A percentile compares a stretch with the other conserved stretches of the same genome.
Evolutionary conservation across 768 basidiomycete species (phyloP).

Genomic region (Lactarius hatsudake): DNA sequence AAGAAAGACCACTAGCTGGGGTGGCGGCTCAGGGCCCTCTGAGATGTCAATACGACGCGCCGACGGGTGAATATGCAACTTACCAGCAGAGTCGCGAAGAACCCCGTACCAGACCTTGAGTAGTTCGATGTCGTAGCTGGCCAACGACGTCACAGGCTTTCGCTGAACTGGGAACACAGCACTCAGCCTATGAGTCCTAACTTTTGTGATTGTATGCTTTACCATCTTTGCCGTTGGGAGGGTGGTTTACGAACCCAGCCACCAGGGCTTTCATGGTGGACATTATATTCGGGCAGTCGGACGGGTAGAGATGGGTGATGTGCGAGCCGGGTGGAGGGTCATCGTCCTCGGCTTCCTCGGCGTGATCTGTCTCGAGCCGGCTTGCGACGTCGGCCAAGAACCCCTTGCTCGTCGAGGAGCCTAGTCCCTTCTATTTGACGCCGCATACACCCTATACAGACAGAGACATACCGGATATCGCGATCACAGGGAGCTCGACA

Average conservation of each 20-base stretch:
- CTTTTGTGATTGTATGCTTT: neutral
- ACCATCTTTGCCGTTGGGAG: constrained; percentile 26
- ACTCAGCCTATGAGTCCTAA: neutral
- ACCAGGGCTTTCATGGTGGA: constrained; percentile 28
- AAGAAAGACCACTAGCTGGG: constrained; percentile 55
- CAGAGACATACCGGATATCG: constrained; percentile 21
- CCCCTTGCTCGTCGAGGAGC: constrained; percentile 20
- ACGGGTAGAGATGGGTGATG: constrained; percentile 22
- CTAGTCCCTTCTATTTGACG: constrained; percentile 2
- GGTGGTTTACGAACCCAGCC: constrained; percentile 22
- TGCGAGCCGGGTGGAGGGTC: constrained; percentile 13
- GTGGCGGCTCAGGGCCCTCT: constrained; percentile 27
- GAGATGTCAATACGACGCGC: constrained; percentile 21
- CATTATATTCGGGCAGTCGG: constrained; percentile 26
- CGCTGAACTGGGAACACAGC: constrained; percentile 41
- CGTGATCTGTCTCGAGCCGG: constrained; percentile 11
- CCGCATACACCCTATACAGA: neutral
- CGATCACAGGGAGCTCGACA: constrained; percentile 26
- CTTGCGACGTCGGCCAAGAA: constrained; percentile 17
- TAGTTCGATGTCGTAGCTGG: constrained; percentile 58
- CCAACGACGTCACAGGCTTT: constrained; percentile 49
- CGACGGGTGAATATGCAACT: neutral
- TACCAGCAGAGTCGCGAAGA: constrained; percentile 32
- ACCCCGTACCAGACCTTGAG: constrained; percentile 60
- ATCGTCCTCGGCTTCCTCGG: constrained; percentile 10